These are phyloP conservation scores for Aspergillus bridgeri DNA, from an alignment of 495 filamentous ascomycete species.

Conservation along the genomic window DNA sequence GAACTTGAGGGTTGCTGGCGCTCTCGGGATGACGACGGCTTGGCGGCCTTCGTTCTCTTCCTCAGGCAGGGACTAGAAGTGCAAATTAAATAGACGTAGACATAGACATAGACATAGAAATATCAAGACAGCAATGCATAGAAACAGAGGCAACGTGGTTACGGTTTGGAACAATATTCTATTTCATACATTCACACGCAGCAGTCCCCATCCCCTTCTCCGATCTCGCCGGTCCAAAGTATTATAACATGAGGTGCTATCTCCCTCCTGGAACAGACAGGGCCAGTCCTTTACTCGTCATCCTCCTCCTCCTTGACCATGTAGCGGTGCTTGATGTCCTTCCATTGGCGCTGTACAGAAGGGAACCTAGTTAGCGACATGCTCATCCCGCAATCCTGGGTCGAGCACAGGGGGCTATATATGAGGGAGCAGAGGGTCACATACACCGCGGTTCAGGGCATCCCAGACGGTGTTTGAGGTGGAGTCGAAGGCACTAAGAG, in stretches of 20 bases:
- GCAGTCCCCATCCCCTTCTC: slow-evolving; percentile 10
- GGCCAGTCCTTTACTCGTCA: slow-evolving; percentile 38
- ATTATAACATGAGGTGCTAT: slow-evolving; percentile 19
- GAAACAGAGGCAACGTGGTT: slow-evolving; percentile 9
- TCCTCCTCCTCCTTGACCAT: slow-evolving; percentile 61
- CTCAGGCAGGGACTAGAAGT: too few relatives aligned
- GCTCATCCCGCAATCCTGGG: slow-evolving; percentile 1
- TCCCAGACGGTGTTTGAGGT: slow-evolving; percentile 84
- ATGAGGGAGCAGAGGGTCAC: slow-evolving; percentile 41
- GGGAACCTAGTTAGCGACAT: slow-evolving; percentile 28
- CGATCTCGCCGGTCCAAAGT: slow-evolving; percentile 7
- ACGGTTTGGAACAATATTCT: slow-evolving; percentile 20
- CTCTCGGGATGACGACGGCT: neutral
- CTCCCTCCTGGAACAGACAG: slow-evolving; percentile 9
- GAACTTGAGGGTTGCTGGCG: neutral
- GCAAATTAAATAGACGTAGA: too few relatives aligned
- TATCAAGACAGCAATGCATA: too few relatives aligned
- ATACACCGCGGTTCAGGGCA: slow-evolving; percentile 80
- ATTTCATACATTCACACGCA: slow-evolving; percentile 36
- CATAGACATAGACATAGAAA: too few relatives aligned
- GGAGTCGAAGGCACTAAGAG: slow-evolving; percentile 69
- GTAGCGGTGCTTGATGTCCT: slow-evolving; percentile 93
- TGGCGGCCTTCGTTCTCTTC: neutral
- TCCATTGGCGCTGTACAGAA: slow-evolving; percentile 87
- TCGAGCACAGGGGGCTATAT: slow-evolving; percentile 2